Base-by-base conservation (phyloP, 2,329 filamentous ascomycete species). In the Curvularia eragrostidis region DNA sequence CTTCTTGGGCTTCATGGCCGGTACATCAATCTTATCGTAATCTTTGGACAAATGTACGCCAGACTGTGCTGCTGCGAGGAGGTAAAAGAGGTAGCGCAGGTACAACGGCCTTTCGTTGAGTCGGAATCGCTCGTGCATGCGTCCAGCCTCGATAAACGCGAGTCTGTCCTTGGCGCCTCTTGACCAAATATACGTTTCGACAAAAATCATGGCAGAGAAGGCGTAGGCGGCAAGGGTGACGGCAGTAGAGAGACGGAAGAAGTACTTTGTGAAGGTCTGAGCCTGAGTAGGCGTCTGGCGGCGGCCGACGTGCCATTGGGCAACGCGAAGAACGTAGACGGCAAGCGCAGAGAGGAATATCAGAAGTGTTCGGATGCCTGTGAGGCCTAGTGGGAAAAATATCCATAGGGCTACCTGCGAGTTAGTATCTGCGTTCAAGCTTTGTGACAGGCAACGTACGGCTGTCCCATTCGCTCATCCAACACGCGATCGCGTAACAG, bases 81-180 rank as follows among this genome's bases (percentile, higher is more conserved):
- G 75, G 3, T 88, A 72, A 64, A 95, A 85, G 69, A 90, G 87
- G 58, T 84, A 85, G 32, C 91, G 87, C 49, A 97, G 81, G 73
- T 93, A 95, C 24, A 98, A 84, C 0, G 92, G 89, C 63, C 90
- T 86, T 80, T 98, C 94, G 74, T 98, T 98, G 57, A 97, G 79
- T 51, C 87, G 84, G 19, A 89, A 84, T 34, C 93, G 85, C 74
- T 95, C 91, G 64, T 84, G 82, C 10, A 79, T 72, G 75, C 85
- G 87, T 59, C 84, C 85, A 65, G 87, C 84, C 53, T 89, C 90
- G 64, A 96, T 87, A 85, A 90, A 91, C 62, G 85, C 84, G 52
- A 97, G 81, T 60, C 88, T 87, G 51, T 85, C 83, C 38, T 78
- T 78, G 18, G 80, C 79, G 21, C 87, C 80, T 50, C 85, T 82